Evolutionary conservation across 768 basidiomycete species (phyloP), one percentile per base, ranked within the genome.

Genomic region (Crepidotus variabilis): DNA sequence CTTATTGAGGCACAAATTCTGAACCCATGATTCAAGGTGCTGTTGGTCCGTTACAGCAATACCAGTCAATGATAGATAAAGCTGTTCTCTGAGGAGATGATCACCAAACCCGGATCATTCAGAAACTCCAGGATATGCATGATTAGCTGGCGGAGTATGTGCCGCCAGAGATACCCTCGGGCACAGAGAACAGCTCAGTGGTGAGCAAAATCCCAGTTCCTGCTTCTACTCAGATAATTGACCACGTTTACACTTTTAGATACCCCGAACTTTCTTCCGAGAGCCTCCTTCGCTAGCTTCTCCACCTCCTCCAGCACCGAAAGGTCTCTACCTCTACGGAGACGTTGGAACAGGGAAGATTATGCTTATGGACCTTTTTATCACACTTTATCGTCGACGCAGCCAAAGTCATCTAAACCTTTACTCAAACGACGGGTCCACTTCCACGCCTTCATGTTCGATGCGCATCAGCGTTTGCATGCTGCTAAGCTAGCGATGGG

Each of bases 301-400:
- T 28, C 76, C 81, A 7, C 83, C 83, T 0, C 74, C 76, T 24
- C 69, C 78, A 50, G 81, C 82, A 0, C 94, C 94, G 2, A 90
- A 89, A 64, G 93, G 96, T 9, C 79, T 98, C 32, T 98, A 99
- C 73, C 86, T 99, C 18, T 94, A 91, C 68, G 97, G 96, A 32
- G 91, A 94, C 62, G 97, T 99, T 57, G 96, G 96, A 1, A 97
- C 96, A 8, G 96, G 97, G 13, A 98, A 98, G 77, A 90, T 89
- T 0, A 98, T 98, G 95, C 86, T 99, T 60, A 99, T 99, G 97
- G 97, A 99, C 71, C 78, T 99, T 97, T 97, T 71, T 94, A 90
- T 75, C 82, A 86, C 60, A 85, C 94, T 1, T 84, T 97, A 1
- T 88, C 90, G 0, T 43, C 39, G 3, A 43, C 18, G 3, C 11